Evolutionary conservation across 2,329 filamentous ascomycete species (phyloP), one percentile per base, ranked within the genome.

Genomic region (Aureobasidium zeae): DNA sequence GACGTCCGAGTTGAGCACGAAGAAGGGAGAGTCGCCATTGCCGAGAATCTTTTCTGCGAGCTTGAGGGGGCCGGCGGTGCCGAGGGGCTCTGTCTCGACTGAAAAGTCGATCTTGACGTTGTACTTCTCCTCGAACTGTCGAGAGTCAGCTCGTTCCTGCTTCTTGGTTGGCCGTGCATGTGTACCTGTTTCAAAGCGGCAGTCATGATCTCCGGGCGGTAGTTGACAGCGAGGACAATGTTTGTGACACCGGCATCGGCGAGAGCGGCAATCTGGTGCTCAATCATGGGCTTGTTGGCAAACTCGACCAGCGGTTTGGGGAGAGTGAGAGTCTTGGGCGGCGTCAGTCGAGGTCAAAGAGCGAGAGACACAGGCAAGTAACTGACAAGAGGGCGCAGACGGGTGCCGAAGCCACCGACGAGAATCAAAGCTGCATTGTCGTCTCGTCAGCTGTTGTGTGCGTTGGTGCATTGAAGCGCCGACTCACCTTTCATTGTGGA

Each of bases 301-400:
- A 98, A 98, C 71, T 98, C 89, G 60, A 98, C 91, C 55, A 98
- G 77, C 53, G 91, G 89, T 70, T 96, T 98, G 50, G 89, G 89
- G 54, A 95, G 84, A 39, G 91, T 95, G 62, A 98, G 79, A 57
- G 89, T 98, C 86, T 94, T 25, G 28, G 5, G n/a, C 19, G 24
- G 13, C 10, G 32, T 45, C 42, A 35, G 42, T 12, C 15, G 33
- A 15, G 10, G 32, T 9, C n/a, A n/a, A n/a, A n/a, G n/a, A n/a
- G n/a, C n/a, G n/a, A 42, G 48, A 41, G 39, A 52, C 58, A 63
- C 81, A n/a, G n/a, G n/a, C n/a, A n/a, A n/a, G n/a, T n/a, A n/a
- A n/a, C n/a, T n/a, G n/a, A 94, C 86, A 63, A 96, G 78, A 73
- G 89, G 89, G 64, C 89, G 85, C 61, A 98, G 83, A 69, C 89